Evolutionary conservation across 2,329 filamentous ascomycete genomes (phyloP), one percentile per base, ranked within the genome.

Genomic region (Fusarium solani-melongenae): DNA sequence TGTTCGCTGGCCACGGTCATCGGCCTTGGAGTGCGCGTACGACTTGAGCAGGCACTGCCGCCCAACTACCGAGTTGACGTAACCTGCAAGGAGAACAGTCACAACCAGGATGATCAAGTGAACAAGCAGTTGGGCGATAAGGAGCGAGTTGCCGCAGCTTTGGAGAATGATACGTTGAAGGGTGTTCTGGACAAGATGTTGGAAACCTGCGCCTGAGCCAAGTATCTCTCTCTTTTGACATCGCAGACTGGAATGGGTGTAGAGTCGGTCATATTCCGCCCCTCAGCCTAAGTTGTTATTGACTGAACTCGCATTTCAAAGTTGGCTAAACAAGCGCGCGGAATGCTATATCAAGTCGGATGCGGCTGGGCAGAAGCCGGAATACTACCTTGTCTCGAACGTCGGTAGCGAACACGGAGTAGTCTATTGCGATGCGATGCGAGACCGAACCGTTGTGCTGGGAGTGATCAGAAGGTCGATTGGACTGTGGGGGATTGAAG

Each of bases 81-180:
- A 53, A 90, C 92, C 77, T 97, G 98, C 83, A 98, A 98, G 83
- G 93, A 97, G 83, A 96, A 95, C 71, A 96, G 95, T n/a, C 96
- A 98, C 82, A 94, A 91, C 74, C 97, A 97, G 70, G 96, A 94
- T 53, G 95, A 98, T 72, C 95, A 98, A 81, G 95, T 98, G 61
- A 98, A 97, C 85, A 98, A 98, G 87, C 96, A 99, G 84, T 86
- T 99, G 49, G 94, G 92, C 36, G 96, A 99, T 84, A 99, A 98
- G 86, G 96, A 99, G 85, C 88, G 96, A 70, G 96, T 99, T 51
- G 95, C 96, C 1, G 96, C 96, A 11, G 96, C 96, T 8, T 86
- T 98, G 77, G 96, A 98, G 83, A 99, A 99, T 81, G 93, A 94
- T 65, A 97, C 94, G 1, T 85, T 99, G 69, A 94, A 94, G 87